Evolutionary conservation across 2,329 filamentous ascomycete genomes (phyloP), one percentile per base, ranked within the genome.

Genomic region (Clonostachys rhizophaga): DNA sequence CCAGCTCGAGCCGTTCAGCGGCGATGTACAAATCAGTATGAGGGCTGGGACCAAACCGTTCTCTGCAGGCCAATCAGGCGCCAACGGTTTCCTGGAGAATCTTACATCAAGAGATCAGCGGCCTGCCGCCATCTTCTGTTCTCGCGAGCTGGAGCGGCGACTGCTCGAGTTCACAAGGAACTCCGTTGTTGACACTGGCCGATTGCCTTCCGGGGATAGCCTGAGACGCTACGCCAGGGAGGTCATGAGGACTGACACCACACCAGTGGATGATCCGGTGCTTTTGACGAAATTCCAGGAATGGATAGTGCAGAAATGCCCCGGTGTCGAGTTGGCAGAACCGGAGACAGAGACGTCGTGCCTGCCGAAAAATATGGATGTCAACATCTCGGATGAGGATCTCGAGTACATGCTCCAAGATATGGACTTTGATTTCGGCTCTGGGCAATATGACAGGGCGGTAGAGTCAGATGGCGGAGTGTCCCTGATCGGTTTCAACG

Each of bases 71-170:
- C 36, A 39, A n/a, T 39, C 36, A 7, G 36, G 14, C 7, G 36
- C 36, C 36, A 75, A 75, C 60, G 71, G 70, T 44, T 81, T 70
- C 54, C 54, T 79, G 34, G 66, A 70, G 51, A 66, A 64, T 3
- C 63, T 79, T 35, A 62, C 66, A 2, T 34, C 63, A 9, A 66
- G 71, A 6, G 72, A 70, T 49, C 63, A 67, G 13, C 69, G 70
- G 10, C 76, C 75, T 0, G 74, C 76, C 0, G 60, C 61, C 9
- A 68, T 83, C 1, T 84, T 84, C 58, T 82, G 77, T 60, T 79
- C 75, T 16, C 67, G 76, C 7, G 78, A 83, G 55, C 68, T 84
- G 18, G 81, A 84, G 58, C 64, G 59, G n/a, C 77, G 74, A 3
- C 63, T 84, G 13, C 58, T 67, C 11, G 56, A 60, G 3, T 62